Base-by-base conservation (phyloP, 1,284 basidiomycete species). In the Cryptococcus sp. region DNA sequence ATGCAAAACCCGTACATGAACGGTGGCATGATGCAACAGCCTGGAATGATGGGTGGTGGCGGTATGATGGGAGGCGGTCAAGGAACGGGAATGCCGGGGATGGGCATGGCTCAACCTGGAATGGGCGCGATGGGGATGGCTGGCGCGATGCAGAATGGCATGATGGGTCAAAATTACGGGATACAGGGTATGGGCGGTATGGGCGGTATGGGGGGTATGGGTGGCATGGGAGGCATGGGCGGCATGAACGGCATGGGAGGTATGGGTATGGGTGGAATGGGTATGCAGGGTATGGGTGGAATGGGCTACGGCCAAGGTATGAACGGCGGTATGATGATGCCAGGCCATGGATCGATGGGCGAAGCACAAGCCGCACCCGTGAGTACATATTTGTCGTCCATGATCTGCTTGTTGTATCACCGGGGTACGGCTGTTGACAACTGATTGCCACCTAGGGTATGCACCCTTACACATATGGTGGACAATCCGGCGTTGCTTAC, bases 381-480 rank as follows among this genome's bases (percentile, higher is more conserved):
- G 53, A 67, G 69, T 66, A 1, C 48, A 7, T 20, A n/a, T 22
- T 31, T 3, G 5, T 23, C 42, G 20, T 39, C 50, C 20, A 3
- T 22, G 23, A 23, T 42, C 55, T 50, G 10, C 2, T 22, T n/a
- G 42, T 8, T 45, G 42, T 53, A 3, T 4, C 6, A 22, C 20
- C 17, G 25, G 47, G 3, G 17, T 13, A n/a, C 8, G 42, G 15
- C 42, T n/a, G 5, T 15, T 22, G 42, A 19, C 42, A 13, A 8
- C 42, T 45, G n/a, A 10, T 22, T 45, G 17, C 47, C 25, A 22
- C 50, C 45, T 51, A 73, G 71, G 71, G 71, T 13, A 74, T 74
- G 72, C 72, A 74, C 59, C 72, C 72, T 27, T 74, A 74, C 57
- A 61, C 59, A 11, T 72, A 64, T 42, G 71, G 69, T n/a, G 47